Percentiles rank a stretch among this genome's conserved stretches.
Evolutionary conservation across 495 filamentous ascomycete genomes (phyloP).

Genomic region (Hypoxylon intermedium): DNA sequence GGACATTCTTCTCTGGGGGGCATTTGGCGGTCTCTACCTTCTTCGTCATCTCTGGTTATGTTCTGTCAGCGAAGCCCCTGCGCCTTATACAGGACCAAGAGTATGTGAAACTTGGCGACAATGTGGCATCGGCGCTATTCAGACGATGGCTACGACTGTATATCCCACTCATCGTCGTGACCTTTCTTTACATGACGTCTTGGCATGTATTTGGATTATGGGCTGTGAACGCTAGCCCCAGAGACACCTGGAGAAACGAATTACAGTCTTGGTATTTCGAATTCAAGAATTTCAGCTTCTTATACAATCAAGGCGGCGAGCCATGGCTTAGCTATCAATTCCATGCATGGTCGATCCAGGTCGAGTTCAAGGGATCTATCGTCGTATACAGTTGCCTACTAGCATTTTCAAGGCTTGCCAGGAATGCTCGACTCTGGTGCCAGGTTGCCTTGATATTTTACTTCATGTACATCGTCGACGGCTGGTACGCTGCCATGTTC

Average conservation of each 20-base stretch:
- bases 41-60: constrained; percentile 59
- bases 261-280: constrained; percentile 63
- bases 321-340: constrained; percentile 48
- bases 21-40: constrained; percentile 62
- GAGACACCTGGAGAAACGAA: constrained; percentile 51
- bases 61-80: constrained; percentile 59
- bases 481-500: constrained; percentile 54
- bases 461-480: constrained; percentile 58
- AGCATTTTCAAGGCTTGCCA: constrained; percentile 47
- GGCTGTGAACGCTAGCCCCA: constrained; percentile 43
- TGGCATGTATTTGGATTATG: constrained; percentile 59
- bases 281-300: constrained; percentile 66
- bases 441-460: constrained; percentile 46
- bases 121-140: constrained; percentile 53
- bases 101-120: constrained; percentile 34
- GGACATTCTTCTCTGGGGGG: constrained; percentile 52
- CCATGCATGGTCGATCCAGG: constrained; percentile 53
- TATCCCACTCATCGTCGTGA: constrained; percentile 56
- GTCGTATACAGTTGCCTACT: constrained; percentile 56
- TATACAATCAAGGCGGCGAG: constrained; percentile 55
- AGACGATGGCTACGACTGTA: constrained; percentile 56
- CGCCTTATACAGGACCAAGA: constrained; percentile 57
- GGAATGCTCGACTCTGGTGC: constrained; percentile 44
- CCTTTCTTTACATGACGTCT: constrained; percentile 56
- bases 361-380: constrained; percentile 54